Evolutionary conservation across 345 rosid species (phyloP).

Genomic region (Rubroshorea leprosula): DNA sequence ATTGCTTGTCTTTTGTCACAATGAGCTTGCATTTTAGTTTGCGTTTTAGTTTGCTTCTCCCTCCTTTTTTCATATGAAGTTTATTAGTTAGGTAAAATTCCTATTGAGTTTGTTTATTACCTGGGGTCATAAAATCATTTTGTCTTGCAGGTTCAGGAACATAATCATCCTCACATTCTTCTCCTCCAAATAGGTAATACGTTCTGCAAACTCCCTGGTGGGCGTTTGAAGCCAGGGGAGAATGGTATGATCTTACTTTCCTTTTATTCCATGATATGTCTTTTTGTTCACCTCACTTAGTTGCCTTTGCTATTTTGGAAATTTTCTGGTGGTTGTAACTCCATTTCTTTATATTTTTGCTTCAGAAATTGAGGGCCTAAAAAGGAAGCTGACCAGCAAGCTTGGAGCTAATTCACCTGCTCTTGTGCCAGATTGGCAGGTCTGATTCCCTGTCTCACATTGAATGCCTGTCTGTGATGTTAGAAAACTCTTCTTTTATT

Average conservation of each 20-base stretch:
- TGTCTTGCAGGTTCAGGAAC: slow-evolving; percentile 85
- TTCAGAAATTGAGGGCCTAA: slow-evolving; percentile 87
- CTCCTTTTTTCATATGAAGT: background rate
- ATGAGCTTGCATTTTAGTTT: slow-evolving; percentile 1
- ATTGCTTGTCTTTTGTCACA: background rate
- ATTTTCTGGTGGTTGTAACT: slow-evolving; percentile 12
- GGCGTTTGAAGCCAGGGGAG: slow-evolving; percentile 94
- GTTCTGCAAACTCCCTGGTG: slow-evolving; percentile 99
- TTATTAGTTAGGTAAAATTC: background rate
- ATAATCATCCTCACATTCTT: slow-evolving; percentile 93
- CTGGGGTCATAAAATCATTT: slow-evolving; percentile 1
- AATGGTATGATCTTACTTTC: slow-evolving; percentile 48
- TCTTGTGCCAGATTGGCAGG: slow-evolving; percentile 94
- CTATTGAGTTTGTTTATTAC: background rate
- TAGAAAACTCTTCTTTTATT: background rate
- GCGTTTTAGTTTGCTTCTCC: background rate
- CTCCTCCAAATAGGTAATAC: slow-evolving; percentile 96
- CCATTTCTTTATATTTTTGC: slow-evolving; percentile 10
- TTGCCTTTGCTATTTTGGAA: background rate
- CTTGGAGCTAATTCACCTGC: slow-evolving; percentile 84
- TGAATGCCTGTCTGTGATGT: background rate
- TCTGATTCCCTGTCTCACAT: slow-evolving; percentile 15
- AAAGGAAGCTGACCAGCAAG: slow-evolving; percentile 90
- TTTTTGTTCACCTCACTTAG: background rate
- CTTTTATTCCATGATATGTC: background rate